Base-by-base conservation (phyloP, 2,329 filamentous ascomycete species). In the Ramularia endophylla region DNA sequence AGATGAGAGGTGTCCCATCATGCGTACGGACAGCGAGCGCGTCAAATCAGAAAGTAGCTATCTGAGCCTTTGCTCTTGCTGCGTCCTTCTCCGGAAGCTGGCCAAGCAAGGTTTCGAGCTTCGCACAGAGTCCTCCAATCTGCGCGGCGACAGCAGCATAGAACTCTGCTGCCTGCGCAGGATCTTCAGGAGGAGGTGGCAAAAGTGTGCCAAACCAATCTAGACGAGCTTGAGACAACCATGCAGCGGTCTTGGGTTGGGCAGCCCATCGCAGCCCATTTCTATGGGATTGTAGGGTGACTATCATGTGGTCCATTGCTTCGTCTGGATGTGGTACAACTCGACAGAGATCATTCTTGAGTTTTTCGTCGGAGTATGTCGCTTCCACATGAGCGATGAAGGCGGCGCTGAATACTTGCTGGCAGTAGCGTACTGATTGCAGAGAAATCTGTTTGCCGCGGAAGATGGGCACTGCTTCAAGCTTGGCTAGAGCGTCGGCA, bases 351-450 rank as follows among this genome's bases (percentile, higher is more conserved):
- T 33, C 27, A 35, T 53, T 53, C 19, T 48, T 53, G 5, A 28
- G 5, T 3, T 31, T 15, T 12, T 47, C 41, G 16, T 45, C 25
- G 2, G 8, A n/a, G 36, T 52, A 50, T 2, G 44, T 29, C 11
- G 38, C 31, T 32, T 50, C 51, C 5, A 52, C 36, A 20, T 53
- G 48, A 5, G 44, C 48, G 34, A 53, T 51, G 19, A 53, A 41
- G 4, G 48, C 51, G 3, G 48, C 48, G 13, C 46, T 50, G 45
- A 53, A 50, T 5, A 48, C 45, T 29, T 50, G 48, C 36, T 52
- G 51, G 25, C 51, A 53, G 31, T 37, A 43, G 2, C 51, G 46
- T 1, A 53, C 47, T 2, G 51, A 42, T 12, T 52, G 51, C 1
- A 53, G 44, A 1, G 39, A 46, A 18, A 53, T 52, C 2, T 33